phyloP scores from a whole-genome alignment of 2,329 filamentous ascomycete species.

The Pestalotiopsis sp. region DNA sequence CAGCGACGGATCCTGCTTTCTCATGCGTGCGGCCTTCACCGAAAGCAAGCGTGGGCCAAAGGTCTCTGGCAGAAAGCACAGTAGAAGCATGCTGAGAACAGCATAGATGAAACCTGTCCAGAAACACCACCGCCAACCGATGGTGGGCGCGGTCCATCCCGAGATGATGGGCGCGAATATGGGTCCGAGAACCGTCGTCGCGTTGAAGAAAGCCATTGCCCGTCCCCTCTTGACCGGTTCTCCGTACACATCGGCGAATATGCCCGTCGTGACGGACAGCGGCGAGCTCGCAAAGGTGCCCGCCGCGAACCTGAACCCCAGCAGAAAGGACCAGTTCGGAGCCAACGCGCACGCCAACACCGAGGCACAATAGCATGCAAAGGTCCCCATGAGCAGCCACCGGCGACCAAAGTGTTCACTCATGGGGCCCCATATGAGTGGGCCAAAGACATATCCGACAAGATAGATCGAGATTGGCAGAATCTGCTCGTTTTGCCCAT shows the following conservation, averaged over 20 bases:
- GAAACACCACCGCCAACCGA: slow-evolving; percentile 72
- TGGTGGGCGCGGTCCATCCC: slow-evolving; percentile 29
- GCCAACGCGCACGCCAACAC: slow-evolving; percentile 59
- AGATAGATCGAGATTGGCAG: slow-evolving; percentile 67
- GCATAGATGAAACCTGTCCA: slow-evolving; percentile 75
- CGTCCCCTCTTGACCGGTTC: slow-evolving; percentile 58
- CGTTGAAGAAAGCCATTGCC: slow-evolving; percentile 67
- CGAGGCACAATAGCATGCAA: slow-evolving; percentile 51
- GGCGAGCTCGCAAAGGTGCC: slow-evolving; percentile 60
- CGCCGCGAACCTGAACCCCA: slow-evolving; percentile 58
- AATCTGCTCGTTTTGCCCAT: slow-evolving; percentile 45
- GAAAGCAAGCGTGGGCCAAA: slow-evolving; percentile 61
- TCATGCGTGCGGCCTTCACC: slow-evolving; percentile 57
- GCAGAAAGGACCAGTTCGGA: slow-evolving; percentile 53
- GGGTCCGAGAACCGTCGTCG: slow-evolving; percentile 66
- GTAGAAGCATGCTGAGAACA: slow-evolving; percentile 58
- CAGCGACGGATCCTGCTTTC: slow-evolving; percentile 53
- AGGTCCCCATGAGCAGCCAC: slow-evolving; percentile 47
- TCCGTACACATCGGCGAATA: slow-evolving; percentile 69
- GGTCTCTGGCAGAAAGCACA: slow-evolving; percentile 68
- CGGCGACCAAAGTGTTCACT: slow-evolving; percentile 67
- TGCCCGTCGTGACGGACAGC: slow-evolving; percentile 63
- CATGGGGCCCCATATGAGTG: slow-evolving; percentile 55
- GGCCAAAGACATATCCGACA: slow-evolving; percentile 64
- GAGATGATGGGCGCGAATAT: slow-evolving; percentile 68